These are phyloP conservation scores for Fusarium sp. DNA, from an alignment of 2,329 filamentous ascomycete species.

Conservation along the genomic window DNA sequence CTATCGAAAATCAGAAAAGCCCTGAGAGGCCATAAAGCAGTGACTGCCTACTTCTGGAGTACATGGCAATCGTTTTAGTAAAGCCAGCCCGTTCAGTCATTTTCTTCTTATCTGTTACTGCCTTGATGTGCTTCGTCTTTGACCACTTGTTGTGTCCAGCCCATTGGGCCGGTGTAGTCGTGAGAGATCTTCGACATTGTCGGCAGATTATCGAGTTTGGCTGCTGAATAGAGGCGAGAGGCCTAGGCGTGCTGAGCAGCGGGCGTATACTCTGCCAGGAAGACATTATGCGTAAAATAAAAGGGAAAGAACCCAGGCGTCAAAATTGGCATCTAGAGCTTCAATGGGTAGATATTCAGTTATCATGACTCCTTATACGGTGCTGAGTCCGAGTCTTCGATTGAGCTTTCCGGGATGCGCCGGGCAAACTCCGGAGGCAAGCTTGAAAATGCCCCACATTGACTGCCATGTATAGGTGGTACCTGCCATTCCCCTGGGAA, in stretches of 20 bases:
- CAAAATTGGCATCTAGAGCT: neutral
- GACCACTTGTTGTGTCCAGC: slow-evolving; percentile 95
- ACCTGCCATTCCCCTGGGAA: slow-evolving; percentile 27
- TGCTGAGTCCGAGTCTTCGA: slow-evolving; percentile 5
- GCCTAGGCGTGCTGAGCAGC: slow-evolving; percentile 28
- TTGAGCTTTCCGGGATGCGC: slow-evolving; percentile 36
- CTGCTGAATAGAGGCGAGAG: slow-evolving; percentile 18
- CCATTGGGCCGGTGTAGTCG: slow-evolving; percentile 59
- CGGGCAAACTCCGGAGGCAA: slow-evolving; percentile 51
- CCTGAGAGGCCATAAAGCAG: neutral
- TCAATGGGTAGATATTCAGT: slow-evolving; percentile 4
- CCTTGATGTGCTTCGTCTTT: slow-evolving; percentile 96
- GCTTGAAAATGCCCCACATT: slow-evolving; percentile 32
- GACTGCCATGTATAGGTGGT: slow-evolving; percentile 25
- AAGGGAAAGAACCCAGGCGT: neutral
- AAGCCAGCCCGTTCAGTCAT: slow-evolving; percentile 78
- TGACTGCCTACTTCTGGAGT: slow-evolving; percentile 75
- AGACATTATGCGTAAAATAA: slow-evolving; percentile 35
- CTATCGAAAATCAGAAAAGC: slow-evolving; percentile 58
- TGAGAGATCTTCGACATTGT: slow-evolving; percentile 65
- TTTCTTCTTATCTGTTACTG: slow-evolving; percentile 85
- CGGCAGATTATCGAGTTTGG: slow-evolving; percentile 57
- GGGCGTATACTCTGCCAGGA: slow-evolving; percentile 26
- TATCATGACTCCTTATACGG: slow-evolving; percentile 1
- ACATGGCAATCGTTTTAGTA: slow-evolving; percentile 79